Conservation (phyloP, 257 asterid species). For the Capsicum baccatum region DNA sequence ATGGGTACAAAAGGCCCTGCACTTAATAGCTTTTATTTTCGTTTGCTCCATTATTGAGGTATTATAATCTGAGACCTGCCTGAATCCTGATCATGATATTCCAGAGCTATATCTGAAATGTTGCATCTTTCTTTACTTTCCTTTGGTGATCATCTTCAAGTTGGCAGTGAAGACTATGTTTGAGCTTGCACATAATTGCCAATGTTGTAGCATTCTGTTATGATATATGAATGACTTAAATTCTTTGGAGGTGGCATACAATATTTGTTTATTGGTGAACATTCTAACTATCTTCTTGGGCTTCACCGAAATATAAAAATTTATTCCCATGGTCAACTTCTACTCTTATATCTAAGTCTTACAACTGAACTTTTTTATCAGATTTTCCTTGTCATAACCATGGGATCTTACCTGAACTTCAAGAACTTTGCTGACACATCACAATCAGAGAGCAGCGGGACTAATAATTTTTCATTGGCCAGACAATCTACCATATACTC, state of each 20-base stretch:
- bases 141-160: conserved; percentile 6
- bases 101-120: background rate
- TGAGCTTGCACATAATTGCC: background rate
- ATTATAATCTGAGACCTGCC: background rate
- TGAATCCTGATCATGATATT: background rate
- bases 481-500: conserved; percentile 80
- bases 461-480: conserved; percentile 48
- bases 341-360: conserved; percentile 32
- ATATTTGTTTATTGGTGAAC: conserved; percentile 10
- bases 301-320: background rate
- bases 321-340: background rate
- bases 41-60: background rate
- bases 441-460: conserved; percentile 52
- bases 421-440: conserved; percentile 59
- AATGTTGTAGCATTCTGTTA: background rate
- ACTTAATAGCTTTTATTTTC: background rate
- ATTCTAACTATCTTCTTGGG: background rate
- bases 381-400: conserved; percentile 42
- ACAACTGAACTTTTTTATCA: conserved; percentile 41
- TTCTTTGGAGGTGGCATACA: conserved; percentile 5
- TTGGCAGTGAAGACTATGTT: background rate
- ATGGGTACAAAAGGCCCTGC: background rate
- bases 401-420: conserved; percentile 86
- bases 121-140: conserved; percentile 21
- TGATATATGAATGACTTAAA: background rate